Conservation (phyloP, 139 green algal genomes). For the Chlorella sp. region DNA sequence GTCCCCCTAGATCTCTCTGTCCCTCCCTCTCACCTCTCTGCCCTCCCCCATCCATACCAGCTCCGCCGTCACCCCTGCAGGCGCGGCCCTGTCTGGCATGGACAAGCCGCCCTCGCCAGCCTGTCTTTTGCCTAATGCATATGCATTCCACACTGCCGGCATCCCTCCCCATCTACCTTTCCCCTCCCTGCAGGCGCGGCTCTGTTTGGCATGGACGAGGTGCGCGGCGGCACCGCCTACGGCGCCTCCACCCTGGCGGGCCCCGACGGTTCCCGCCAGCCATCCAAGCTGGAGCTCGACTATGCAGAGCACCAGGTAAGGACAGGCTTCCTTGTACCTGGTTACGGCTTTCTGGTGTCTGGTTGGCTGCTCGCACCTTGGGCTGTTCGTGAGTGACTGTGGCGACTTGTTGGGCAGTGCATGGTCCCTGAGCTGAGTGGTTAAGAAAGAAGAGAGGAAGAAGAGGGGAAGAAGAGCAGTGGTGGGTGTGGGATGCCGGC, state of each 20-base stretch:
- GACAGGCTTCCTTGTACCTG: no score
- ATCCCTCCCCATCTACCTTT: background rate
- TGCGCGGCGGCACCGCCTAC: constrained; percentile 75
- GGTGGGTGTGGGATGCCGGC: constrained; percentile 50
- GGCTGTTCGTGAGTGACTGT: no score
- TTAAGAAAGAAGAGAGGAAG: no score
- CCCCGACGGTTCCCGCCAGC: constrained; percentile 68
- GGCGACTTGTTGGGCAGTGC: no score
- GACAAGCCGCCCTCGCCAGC: constrained; percentile 65
- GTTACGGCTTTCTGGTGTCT: no score
- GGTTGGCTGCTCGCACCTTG: no score
- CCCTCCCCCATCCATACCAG: background rate
- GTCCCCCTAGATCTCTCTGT: no score
- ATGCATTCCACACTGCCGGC: background rate
- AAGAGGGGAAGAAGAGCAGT: background rate
- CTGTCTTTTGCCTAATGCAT: no score
- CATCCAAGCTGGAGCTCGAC: constrained; percentile 72
- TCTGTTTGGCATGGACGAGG: constrained; percentile 36
- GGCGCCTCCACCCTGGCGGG: constrained; percentile 78
- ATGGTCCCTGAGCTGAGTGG: no score
- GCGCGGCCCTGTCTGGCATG: background rate
- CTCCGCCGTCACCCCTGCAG: background rate
- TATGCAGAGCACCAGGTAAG: constrained; percentile 58
- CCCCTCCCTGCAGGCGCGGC: background rate
- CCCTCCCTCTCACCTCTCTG: background rate